Conservation (phyloP, 2,329 filamentous ascomycete genomes). For the Trichoderma gracile region DNA sequence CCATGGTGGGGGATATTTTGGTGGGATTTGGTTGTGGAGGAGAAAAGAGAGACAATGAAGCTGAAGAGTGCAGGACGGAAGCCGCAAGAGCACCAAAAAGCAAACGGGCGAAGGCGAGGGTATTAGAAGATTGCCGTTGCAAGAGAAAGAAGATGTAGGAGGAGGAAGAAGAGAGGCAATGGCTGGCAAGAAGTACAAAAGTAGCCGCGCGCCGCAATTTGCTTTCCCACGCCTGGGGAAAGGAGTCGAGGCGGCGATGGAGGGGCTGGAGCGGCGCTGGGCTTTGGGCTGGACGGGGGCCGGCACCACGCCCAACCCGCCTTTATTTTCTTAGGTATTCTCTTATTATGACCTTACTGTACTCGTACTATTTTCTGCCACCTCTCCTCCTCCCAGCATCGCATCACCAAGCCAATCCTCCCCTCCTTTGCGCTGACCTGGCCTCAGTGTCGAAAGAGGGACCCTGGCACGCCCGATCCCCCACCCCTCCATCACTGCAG, state of each 20-base stretch:
- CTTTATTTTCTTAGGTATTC: slow-evolving; percentile 5
- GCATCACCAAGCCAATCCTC: not conserved
- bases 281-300: slow-evolving; percentile 31
- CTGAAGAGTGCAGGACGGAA: slow-evolving; percentile 27
- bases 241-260: slow-evolving; percentile 40
- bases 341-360: too few species aligned
- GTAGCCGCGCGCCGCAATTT: slow-evolving; percentile 27
- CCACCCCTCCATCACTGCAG: slow-evolving; percentile 23
- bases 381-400: too few species aligned
- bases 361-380: too few species aligned
- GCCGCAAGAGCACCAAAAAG: slow-evolving; percentile 14
- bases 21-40: slow-evolving; percentile 20
- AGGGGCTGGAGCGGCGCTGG: slow-evolving; percentile 44
- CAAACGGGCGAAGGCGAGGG: slow-evolving; percentile 7
- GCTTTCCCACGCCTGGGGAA: slow-evolving; percentile 35
- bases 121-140: slow-evolving; percentile 31
- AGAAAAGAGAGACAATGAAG: slow-evolving; percentile 27
- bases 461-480: slow-evolving; percentile 26
- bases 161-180: slow-evolving; percentile 32
- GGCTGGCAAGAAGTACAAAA: slow-evolving; percentile 28
- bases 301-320: slow-evolving; percentile 25
- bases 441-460: too few species aligned
- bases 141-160: slow-evolving; percentile 29
- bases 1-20: slow-evolving; percentile 40
- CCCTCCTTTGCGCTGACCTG: not conserved